phyloP scores from a whole-genome alignment of 257 asterid species.

The Jacaranda mimosifolia region DNA sequence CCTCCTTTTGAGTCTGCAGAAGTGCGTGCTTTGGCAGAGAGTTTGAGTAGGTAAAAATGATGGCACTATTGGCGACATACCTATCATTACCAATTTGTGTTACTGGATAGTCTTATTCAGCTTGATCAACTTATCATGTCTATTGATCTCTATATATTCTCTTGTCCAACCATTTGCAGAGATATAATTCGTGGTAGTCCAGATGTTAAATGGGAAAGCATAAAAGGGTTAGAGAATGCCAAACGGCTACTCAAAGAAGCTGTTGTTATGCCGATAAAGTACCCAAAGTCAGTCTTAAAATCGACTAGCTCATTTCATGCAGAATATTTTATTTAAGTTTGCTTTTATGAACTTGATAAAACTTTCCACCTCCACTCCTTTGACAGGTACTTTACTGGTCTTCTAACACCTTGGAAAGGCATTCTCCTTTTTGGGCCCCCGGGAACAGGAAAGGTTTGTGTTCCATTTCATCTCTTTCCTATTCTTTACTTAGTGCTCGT shows the following conservation, averaged over 20 bases:
- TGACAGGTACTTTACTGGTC: slow-evolving; percentile 93
- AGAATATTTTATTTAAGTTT: slow-evolving; percentile 15
- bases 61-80: slow-evolving; percentile 9
- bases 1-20: slow-evolving; percentile 97
- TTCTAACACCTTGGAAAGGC: slow-evolving; percentile 98
- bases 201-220: slow-evolving; percentile 91
- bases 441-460: slow-evolving; percentile 97
- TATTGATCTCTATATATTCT: slow-evolving; percentile 29
- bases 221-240: slow-evolving; percentile 95
- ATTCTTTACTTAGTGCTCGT: slow-evolving; percentile 24
- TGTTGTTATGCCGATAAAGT: slow-evolving; percentile 98
- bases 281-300: slow-evolving; percentile 76
- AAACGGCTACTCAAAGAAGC: slow-evolving; percentile 95
- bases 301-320: slow-evolving; percentile 30
- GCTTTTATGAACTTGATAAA: slow-evolving; percentile 24
- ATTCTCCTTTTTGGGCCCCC: slow-evolving; percentile 99
- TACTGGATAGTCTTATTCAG: slow-evolving; percentile 32
- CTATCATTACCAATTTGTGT: slow-evolving; percentile 25
- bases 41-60: slow-evolving; percentile 83
- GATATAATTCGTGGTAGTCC: slow-evolving; percentile 97
- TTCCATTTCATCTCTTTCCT: slow-evolving; percentile 16
- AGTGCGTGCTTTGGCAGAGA: slow-evolving; percentile 89
- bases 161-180: slow-evolving; percentile 56
- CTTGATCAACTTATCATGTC: slow-evolving; percentile 27
- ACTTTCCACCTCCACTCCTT: slow-evolving; percentile 27